Percentiles rank a stretch among this genome's conserved stretches.
These are phyloP conservation scores for Penicillium goetzii DNA, from an alignment of 495 filamentous ascomycete genomes.

Conservation along the genomic window DNA sequence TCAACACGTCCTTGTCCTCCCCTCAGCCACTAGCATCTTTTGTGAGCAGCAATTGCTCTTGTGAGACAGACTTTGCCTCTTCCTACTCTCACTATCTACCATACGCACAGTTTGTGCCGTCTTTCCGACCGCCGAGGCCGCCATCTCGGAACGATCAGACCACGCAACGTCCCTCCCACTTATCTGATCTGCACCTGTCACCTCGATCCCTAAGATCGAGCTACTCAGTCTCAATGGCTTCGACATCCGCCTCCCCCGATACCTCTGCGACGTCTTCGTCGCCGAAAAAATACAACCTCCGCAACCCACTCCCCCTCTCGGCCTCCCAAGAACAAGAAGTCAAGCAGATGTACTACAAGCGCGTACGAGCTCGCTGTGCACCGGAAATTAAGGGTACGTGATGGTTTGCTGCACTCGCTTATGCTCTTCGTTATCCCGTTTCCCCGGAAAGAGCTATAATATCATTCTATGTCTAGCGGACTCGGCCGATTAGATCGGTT, in stretches of 20 bases:
- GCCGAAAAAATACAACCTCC: conserved; percentile 47
- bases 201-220: conserved; percentile 27
- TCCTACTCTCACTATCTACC: background rate
- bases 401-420: background rate
- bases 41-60: conserved; percentile 10
- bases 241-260: conserved; percentile 29
- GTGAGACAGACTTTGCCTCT: background rate
- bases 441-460: background rate
- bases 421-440: background rate
- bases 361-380: conserved; percentile 76
- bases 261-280: conserved; percentile 21
- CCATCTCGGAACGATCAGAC: conserved; percentile 1
- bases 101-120: background rate
- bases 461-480: background rate
- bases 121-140: background rate
- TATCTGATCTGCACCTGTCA: conserved; percentile 17
- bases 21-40: conserved; percentile 5
- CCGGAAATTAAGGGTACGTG: conserved; percentile 82
- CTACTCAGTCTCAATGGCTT: conserved; percentile 30
- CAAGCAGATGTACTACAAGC: conserved; percentile 83
- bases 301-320: conserved; percentile 90
- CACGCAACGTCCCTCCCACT: conserved; percentile 16
- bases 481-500: conserved; percentile 4
- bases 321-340: conserved; percentile 91
- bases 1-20: conserved; percentile 28